Conservation (phyloP, 495 filamentous ascomycete species). For the Lasiosphaeria miniovina region DNA sequence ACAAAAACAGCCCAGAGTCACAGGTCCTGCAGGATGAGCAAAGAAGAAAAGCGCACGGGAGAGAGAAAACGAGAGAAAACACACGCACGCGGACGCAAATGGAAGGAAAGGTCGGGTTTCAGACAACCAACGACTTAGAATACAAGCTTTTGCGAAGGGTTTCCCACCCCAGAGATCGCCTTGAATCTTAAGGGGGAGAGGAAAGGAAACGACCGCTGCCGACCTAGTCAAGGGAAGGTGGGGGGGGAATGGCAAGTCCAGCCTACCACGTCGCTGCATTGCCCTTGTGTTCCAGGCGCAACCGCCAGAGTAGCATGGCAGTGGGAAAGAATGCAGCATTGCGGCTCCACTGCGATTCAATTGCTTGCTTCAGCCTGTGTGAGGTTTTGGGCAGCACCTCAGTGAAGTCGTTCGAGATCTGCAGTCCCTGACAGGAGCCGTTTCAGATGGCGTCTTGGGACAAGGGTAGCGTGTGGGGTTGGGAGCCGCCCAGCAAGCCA, state of each 20-base stretch:
- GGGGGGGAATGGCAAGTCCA: background rate
- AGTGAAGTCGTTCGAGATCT: conserved; percentile 9
- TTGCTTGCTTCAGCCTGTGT: conserved; percentile 21
- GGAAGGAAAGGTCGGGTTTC: background rate
- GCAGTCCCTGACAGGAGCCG: conserved; percentile 36
- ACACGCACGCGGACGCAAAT: background rate
- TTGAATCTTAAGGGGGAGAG: background rate
- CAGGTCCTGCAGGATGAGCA: background rate
- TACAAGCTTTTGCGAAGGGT: background rate
- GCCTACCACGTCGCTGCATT: background rate
- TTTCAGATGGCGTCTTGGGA: conserved; percentile 41
- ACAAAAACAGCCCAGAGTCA: conserved; percentile 5
- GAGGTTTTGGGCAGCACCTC: background rate
- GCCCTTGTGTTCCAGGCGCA: background rate
- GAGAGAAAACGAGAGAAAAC: background rate
- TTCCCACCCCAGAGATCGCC: background rate
- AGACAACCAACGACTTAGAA: background rate
- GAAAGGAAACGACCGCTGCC: background rate
- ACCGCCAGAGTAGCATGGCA: background rate
- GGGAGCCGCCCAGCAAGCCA: too few species aligned
- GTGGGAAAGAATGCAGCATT: background rate
- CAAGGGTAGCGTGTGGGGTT: conserved; percentile 8
- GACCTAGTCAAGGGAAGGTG: background rate
- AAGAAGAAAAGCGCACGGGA: conserved; percentile 1
- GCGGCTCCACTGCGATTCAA: conserved; percentile 18